These are phyloP conservation scores for Salix exigua DNA, from an alignment of 345 rosid genomes.

Conservation along the genomic window DNA sequence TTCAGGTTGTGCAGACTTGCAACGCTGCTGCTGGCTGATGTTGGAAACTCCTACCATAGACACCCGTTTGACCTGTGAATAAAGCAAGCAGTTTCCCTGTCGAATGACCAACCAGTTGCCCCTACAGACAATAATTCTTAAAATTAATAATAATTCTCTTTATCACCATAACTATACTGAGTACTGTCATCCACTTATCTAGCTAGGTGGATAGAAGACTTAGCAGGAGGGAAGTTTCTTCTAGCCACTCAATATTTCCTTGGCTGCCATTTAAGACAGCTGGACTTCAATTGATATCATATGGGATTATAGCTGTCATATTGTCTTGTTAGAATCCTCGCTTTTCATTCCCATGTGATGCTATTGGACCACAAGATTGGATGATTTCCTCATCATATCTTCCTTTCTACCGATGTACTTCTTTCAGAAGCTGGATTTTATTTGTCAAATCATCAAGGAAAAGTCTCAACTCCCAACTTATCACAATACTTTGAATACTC, in stretches of 20 bases:
- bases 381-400: constrained; percentile 8
- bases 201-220: constrained; percentile 1
- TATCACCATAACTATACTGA: background rate
- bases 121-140: background rate
- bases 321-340: constrained; percentile 8
- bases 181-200: background rate
- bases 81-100: background rate
- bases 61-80: background rate
- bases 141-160: background rate
- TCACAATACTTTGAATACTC: background rate
- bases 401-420: background rate
- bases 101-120: background rate
- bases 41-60: background rate
- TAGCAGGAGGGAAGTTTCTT: constrained; percentile 15
- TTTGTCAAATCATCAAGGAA: background rate
- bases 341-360: constrained; percentile 17
- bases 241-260: constrained; percentile 15
- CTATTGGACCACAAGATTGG: constrained; percentile 17
- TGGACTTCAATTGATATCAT: background rate
- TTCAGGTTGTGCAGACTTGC: background rate
- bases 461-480: background rate
- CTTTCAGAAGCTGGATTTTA: background rate
- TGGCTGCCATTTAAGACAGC: background rate
- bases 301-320: constrained; percentile 12
- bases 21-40: background rate